Percentiles rank a stretch among this genome's conserved stretches.
phyloP scores from a whole-genome alignment of 139 green algal species.

The Closterium sp. region DNA sequence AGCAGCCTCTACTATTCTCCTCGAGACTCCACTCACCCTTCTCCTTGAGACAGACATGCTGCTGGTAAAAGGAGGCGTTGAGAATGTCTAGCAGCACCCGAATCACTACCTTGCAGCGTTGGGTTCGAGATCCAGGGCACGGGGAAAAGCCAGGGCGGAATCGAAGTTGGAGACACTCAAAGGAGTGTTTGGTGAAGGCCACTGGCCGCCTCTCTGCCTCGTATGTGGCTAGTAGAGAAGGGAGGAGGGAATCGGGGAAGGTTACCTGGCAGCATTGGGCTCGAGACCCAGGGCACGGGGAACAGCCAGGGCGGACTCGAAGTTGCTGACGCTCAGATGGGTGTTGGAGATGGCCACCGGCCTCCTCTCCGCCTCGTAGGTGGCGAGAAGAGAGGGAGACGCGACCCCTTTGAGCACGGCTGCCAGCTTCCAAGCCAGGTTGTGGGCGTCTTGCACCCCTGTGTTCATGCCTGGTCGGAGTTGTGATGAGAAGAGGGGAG shows the following conservation, averaged over 20 bases:
- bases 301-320: conserved; percentile 75
- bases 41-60: background rate
- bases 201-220: conserved; percentile 59
- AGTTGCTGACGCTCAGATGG: conserved; percentile 85
- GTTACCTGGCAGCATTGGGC: conserved; percentile 58
- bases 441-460: conserved; percentile 90
- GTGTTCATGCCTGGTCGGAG: conserved; percentile 82
- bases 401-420: conserved; percentile 56
- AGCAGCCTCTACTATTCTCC: no score
- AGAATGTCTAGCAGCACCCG: conserved; percentile 41
- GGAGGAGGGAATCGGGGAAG: background rate
- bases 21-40: no score
- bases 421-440: conserved; percentile 93
- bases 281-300: conserved; percentile 79
- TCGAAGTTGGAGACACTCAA: conserved; percentile 89
- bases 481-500: conserved; percentile 62
- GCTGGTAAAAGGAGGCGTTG: background rate
- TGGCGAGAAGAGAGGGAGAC: conserved; percentile 61
- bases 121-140: conserved; percentile 80
- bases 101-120: conserved; percentile 42
- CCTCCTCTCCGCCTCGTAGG: conserved; percentile 75
- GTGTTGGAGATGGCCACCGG: conserved; percentile 78
- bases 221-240: background rate
- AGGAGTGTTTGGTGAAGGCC: conserved; percentile 71
- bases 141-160: conserved; percentile 73